Conservation (phyloP, 306 rosid species). For the Citrullus colocynthis region DNA sequence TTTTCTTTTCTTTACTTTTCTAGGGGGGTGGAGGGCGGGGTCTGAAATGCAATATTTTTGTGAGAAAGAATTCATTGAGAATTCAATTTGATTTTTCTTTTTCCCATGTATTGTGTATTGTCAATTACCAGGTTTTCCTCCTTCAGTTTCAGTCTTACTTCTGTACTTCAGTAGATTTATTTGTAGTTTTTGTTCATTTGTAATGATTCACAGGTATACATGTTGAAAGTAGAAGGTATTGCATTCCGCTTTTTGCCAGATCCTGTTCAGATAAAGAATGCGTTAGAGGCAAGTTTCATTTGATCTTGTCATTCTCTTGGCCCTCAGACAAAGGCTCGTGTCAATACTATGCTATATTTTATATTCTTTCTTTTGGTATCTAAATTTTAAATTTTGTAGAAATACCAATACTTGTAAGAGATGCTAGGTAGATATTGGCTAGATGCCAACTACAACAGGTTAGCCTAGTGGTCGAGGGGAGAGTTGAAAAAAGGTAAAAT, state of each 20-base stretch:
- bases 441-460: not conserved
- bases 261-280: constrained; percentile 84
- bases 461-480: not conserved
- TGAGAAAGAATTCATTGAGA: not conserved
- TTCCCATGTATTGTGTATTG: not conserved
- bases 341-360: not conserved
- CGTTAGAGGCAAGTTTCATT: constrained; percentile 58
- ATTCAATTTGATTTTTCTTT: not conserved
- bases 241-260: constrained; percentile 93
- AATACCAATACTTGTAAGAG: not conserved
- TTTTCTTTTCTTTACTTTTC: too few relatives aligned
- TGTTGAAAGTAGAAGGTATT: constrained; percentile 99
- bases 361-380: not conserved
- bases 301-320: not conserved
- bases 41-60: not conserved
- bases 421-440: not conserved
- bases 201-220: constrained; percentile 44
- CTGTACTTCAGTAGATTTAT: not conserved
- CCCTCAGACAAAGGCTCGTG: not conserved
- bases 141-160: not conserved
- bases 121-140: not conserved
- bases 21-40: not conserved
- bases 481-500: not conserved
- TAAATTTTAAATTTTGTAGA: not conserved
- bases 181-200: not conserved